Evolutionary conservation across 305 asterid genomes (phyloP).

Genomic region (Stenogyne calaminthoides): DNA sequence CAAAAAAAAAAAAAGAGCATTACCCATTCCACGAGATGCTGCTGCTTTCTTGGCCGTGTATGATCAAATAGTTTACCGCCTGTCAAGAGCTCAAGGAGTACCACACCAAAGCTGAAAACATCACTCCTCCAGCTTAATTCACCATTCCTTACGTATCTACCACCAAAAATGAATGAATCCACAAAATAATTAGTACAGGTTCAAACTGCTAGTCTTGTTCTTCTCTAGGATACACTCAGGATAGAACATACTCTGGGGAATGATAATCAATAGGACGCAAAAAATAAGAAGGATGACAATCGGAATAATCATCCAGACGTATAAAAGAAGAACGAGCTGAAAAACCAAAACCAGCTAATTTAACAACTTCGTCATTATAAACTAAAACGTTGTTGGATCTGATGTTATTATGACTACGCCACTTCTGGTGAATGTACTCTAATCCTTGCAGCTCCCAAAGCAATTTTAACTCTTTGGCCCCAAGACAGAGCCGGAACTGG

Average conservation of each 20-base stretch:
- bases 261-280: conserved; percentile 3
- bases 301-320: background rate
- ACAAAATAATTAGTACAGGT: conserved; percentile 10
- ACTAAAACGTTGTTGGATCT: conserved; percentile 20
- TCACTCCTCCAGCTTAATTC: conserved; percentile 1
- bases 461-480: conserved; percentile 33
- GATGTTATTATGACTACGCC: conserved; percentile 13
- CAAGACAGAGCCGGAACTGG: conserved; percentile 37
- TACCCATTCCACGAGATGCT: conserved; percentile 52
- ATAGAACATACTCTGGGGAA: conserved; percentile 30
- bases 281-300: conserved; percentile 18
- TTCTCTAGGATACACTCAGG: background rate
- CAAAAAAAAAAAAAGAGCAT: too few species aligned
- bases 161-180: background rate
- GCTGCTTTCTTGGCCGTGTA: conserved; percentile 47
- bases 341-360: conserved; percentile 26
- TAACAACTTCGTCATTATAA: conserved; percentile 22
- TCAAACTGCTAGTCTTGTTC: background rate
- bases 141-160: conserved; percentile 39
- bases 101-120: conserved; percentile 32
- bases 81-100: conserved; percentile 23
- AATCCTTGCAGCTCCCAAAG: conserved; percentile 28
- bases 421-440: conserved; percentile 26
- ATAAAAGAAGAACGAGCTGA: background rate
- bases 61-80: conserved; percentile 34